phyloP scores from a whole-genome alignment of 768 basidiomycete genomes.

The Galerina sulciceps region DNA sequence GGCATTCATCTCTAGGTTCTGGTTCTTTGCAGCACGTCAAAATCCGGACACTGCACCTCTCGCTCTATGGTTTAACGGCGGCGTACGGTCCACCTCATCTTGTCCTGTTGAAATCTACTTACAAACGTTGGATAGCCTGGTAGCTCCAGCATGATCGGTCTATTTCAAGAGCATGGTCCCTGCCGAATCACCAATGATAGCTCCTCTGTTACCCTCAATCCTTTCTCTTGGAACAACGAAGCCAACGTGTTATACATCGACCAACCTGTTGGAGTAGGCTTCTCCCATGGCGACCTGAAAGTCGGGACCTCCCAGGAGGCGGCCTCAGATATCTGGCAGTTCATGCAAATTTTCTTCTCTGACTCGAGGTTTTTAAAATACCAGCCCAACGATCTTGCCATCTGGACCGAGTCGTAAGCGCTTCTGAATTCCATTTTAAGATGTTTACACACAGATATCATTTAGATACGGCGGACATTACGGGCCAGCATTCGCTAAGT shows the following conservation, averaged over 20 bases:
- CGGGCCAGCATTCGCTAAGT: conserved; percentile 67
- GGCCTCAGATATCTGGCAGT: conserved; percentile 61
- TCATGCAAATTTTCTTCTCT: conserved; percentile 64
- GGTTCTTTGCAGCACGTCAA: conserved; percentile 69
- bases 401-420: conserved; percentile 67
- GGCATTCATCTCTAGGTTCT: conserved; percentile 50
- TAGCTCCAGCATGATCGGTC: conserved; percentile 60
- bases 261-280: conserved; percentile 68
- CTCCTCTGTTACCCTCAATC: conserved; percentile 51
- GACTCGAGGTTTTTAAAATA: conserved; percentile 58
- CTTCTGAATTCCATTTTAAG: background rate
- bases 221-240: conserved; percentile 61
- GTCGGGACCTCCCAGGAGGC: conserved; percentile 58
- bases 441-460: background rate
- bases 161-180: conserved; percentile 79
- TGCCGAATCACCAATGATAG: conserved; percentile 67
- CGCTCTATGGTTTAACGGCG: conserved; percentile 70
- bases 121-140: conserved; percentile 44
- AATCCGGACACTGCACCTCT: conserved; percentile 65
- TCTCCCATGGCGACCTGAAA: conserved; percentile 55
- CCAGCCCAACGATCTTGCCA: conserved; percentile 47
- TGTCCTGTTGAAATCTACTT: background rate
- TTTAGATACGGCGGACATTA: conserved; percentile 72
- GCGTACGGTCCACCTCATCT: conserved; percentile 32
- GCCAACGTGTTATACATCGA: conserved; percentile 64